Evolutionary conservation across 2,329 filamentous ascomycete species (phyloP), one percentile per base, ranked within the genome.

Genomic region (Hypoxylon sp.): DNA sequence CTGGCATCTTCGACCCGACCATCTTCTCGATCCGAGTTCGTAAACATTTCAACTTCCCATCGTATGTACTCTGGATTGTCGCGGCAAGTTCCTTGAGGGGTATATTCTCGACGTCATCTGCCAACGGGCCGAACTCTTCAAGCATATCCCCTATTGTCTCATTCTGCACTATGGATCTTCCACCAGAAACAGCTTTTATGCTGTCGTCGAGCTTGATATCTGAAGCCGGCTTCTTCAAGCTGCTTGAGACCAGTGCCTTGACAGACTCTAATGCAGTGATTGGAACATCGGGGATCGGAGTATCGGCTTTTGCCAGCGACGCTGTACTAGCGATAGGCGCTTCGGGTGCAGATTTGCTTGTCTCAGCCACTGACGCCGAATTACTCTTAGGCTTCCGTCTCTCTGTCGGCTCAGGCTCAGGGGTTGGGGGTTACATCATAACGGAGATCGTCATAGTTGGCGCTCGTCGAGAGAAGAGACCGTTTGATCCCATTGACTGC

Each of bases 141-240:
- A 74, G 67, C 21, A 83, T 74, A 65, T 82, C 80, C 2, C 81
- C 81, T 9, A 79, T 75, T 55, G 82, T 75, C 61, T 83, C 81
- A 58, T 83, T 83, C 59, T 82, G 78, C 1, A 83, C 71, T 1
- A 81, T 82, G 1, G 81, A 83, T 55, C 78, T 66, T 3, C 68
- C 68, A 1, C 67, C 67, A n/a, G 67, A 70, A 50, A 70, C 39
- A 2, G 58, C 47, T 41, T 70, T 70, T 57, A 70, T 61, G 51
- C 64, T 70, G 19, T 70, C 65, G 5, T 68, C 67, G 8, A 70
- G 61, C n/a, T 70, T 70, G 11, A 70, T 32, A 51, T 70, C 67
- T 34, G 61, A 70, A 19, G 65, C 56, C 16, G 58, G 12, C 47
- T 68, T 67, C 58, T 70, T 70, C 25, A 70, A 48, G 39, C 64